phyloP scores from a whole-genome alignment of 2,329 filamentous ascomycete species.

The Corinectria fuckeliana region DNA sequence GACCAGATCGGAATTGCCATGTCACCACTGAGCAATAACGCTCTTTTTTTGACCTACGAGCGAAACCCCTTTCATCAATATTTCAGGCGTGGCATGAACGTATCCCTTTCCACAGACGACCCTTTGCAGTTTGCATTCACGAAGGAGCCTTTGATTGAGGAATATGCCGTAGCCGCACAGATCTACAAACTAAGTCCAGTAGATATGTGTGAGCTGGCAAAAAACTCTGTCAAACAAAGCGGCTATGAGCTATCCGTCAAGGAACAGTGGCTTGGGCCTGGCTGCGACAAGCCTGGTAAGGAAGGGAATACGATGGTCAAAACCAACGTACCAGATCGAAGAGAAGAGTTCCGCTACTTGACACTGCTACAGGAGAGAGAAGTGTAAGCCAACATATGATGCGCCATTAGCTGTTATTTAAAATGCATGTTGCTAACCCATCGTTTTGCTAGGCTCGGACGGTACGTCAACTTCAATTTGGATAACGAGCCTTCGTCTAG shows the following conservation, averaged over 20 bases:
- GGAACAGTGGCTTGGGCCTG: constrained; percentile 85
- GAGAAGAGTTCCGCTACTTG: constrained; percentile 87
- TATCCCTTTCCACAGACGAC: constrained; percentile 95
- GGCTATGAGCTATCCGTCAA: constrained; percentile 92
- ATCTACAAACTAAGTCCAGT: constrained; percentile 98
- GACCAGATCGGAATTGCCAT: constrained; percentile 98
- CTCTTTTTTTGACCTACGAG: constrained; percentile 94
- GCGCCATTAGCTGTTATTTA: not conserved
- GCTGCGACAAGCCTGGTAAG: constrained; percentile 79
- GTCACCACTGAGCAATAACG: constrained; percentile 99
- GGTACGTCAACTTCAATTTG: constrained; percentile 49
- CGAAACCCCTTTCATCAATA: constrained; percentile 96
- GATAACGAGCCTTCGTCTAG: constrained; percentile 27
- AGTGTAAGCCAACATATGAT: constrained; percentile 66
- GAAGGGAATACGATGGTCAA: constrained; percentile 92
- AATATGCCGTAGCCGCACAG: constrained; percentile 96
- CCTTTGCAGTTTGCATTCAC: constrained; percentile 98
- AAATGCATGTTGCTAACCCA: constrained; percentile 6
- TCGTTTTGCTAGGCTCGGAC: constrained; percentile 46
- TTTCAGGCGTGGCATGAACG: constrained; percentile 92
- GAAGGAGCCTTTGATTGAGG: constrained; percentile 96
- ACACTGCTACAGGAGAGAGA: constrained; percentile 83
- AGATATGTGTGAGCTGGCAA: constrained; percentile 98
- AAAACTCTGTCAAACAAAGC: constrained; percentile 93
- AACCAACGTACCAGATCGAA: constrained; percentile 93